Percentiles rank a stretch among this genome's conserved stretches.
Conservation (phyloP, 1,139 yeast species). For the Magnusiomyces sp. region DNA sequence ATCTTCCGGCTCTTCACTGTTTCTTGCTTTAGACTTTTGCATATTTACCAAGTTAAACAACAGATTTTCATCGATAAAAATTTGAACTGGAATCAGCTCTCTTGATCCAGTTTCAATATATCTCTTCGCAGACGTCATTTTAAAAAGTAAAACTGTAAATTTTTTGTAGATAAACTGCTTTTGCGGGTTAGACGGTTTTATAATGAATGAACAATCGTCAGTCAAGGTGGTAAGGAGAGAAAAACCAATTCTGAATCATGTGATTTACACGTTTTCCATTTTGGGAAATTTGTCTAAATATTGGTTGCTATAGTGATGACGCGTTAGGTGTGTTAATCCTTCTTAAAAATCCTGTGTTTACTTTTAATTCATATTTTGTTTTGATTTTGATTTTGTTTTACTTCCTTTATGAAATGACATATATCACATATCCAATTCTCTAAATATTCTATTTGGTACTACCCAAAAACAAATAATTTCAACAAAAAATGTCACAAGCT, state of each 20-base stretch:
- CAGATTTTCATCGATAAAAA: background rate
- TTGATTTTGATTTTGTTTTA: background rate
- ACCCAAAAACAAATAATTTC: background rate
- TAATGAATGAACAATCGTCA: too few relatives aligned
- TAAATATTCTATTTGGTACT: background rate
- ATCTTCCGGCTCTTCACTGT: background rate
- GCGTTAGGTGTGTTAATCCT: background rate
- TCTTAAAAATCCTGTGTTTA: background rate
- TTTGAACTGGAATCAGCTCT: background rate
- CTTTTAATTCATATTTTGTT: background rate
- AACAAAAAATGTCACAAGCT: slow-evolving; percentile 1
- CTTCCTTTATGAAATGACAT: background rate
- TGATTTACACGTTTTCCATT: too few relatives aligned
- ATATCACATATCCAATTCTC: background rate
- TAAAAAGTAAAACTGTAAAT: background rate
- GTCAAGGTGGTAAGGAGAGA: too few relatives aligned
- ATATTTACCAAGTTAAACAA: background rate
- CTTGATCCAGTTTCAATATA: background rate
- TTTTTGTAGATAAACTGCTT: too few relatives aligned
- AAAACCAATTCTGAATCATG: too few relatives aligned
- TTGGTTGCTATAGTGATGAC: too few relatives aligned
- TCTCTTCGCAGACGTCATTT: background rate
- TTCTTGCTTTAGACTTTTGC: background rate
- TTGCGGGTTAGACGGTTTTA: too few relatives aligned
- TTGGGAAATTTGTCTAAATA: too few relatives aligned